These are phyloP conservation scores for Tulasnella sp. DNA, from an alignment of 768 basidiomycete species.

Conservation along the genomic window DNA sequence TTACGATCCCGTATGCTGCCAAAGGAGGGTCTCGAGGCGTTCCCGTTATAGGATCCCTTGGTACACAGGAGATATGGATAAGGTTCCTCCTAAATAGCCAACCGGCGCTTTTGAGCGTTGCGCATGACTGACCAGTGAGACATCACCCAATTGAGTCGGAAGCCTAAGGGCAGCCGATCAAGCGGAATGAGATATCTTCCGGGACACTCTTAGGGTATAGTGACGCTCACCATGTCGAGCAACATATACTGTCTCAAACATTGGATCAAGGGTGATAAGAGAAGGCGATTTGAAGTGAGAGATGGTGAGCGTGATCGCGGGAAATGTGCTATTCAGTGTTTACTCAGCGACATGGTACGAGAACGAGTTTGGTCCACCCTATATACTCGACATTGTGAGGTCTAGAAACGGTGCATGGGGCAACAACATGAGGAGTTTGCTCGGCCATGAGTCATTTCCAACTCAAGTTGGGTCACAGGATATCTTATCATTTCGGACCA, in stretches of 20 bases:
- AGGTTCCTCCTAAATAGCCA: constrained; percentile 18
- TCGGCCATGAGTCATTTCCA: no score
- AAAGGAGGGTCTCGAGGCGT: constrained; percentile 63
- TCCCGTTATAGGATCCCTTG: constrained; percentile 58
- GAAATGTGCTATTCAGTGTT: no score
- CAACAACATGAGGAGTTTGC: no score
- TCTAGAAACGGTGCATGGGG: no score
- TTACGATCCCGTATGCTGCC: constrained; percentile 58
- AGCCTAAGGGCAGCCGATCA: constrained; percentile 38
- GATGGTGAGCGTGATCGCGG: neutral
- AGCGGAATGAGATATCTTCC: constrained; percentile 12
- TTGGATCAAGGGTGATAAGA: constrained; percentile 24
- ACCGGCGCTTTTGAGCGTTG: neutral
- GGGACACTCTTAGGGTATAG: neutral
- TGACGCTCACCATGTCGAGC: constrained; percentile 47
- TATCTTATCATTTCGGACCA: no score
- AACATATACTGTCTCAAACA: constrained; percentile 56
- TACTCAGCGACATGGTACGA: no score
- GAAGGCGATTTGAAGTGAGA: neutral
- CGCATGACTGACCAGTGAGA: constrained; percentile 42
- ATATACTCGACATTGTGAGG: no score
- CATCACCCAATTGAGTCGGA: constrained; percentile 61
- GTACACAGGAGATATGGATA: neutral
- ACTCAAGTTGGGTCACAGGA: no score
- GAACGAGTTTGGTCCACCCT: no score